Percentiles rank a stretch among this genome's conserved stretches.
Evolutionary conservation across 768 basidiomycete species (phyloP).

Genomic region (Rhizopogon vulgaris): DNA sequence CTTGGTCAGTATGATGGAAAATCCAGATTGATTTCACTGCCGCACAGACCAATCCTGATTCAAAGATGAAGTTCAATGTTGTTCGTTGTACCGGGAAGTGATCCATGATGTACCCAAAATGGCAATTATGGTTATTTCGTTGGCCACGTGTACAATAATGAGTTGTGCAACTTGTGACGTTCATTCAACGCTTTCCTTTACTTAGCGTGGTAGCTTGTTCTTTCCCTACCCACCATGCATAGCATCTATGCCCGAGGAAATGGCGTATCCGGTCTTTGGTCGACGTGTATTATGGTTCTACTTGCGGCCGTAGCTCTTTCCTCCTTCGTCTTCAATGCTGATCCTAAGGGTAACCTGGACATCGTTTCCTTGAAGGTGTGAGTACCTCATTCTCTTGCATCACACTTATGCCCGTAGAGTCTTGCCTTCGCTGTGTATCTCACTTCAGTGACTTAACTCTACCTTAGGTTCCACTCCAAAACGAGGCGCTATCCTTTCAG

Average conservation of each 20-base stretch:
- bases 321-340: slow-evolving; percentile 56
- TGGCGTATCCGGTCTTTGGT: slow-evolving; percentile 66
- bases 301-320: slow-evolving; percentile 68
- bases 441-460: slow-evolving; percentile 8
- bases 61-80: background rate
- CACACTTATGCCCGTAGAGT: slow-evolving; percentile 1
- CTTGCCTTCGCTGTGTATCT: slow-evolving; percentile 3
- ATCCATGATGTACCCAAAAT: background rate
- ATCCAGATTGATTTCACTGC: too few species aligned
- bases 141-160: background rate
- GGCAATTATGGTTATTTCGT: background rate
- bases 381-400: slow-evolving; percentile 20
- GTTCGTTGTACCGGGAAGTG: too few species aligned
- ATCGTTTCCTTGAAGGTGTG: slow-evolving; percentile 75
- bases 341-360: slow-evolving; percentile 50
- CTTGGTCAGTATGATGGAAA: too few species aligned
- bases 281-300: slow-evolving; percentile 68
- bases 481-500: slow-evolving; percentile 49
- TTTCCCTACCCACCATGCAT: slow-evolving; percentile 44
- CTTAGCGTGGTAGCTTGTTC: too few species aligned
- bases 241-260: slow-evolving; percentile 65
- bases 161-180: too few species aligned
- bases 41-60: too few species aligned
- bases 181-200: background rate
- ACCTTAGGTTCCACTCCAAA: slow-evolving; percentile 39